Evolutionary conservation across 768 basidiomycete species (phyloP), one percentile per base, ranked within the genome.

Genomic region (Gymnopilus dilepis): DNA sequence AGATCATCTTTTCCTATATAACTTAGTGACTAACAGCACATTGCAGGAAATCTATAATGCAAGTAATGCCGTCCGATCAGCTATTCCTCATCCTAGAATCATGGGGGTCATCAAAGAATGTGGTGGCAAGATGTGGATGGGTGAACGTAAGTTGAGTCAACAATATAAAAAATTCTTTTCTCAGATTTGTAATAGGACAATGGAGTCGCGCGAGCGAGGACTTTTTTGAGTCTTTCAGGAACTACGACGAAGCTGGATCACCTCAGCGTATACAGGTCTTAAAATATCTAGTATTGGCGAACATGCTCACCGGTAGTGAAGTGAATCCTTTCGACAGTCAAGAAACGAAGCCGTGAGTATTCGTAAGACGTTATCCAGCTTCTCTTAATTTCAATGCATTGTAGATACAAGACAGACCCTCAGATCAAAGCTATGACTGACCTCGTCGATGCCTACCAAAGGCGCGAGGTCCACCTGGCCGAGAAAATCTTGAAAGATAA

Each of bases 81-180:
- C 97, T 9, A 98, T 99, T 63, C 95, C 97, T 15, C 97, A 99
- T 78, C 97, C 97, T 9, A 86, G 95, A 30, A 98, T 99, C 70
- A 96, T 98, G 91, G 97, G 97, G 42, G 94, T 99, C 54, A 99
- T 99, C 78, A 94, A 96, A 72, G 97, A 99, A 75, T 99, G 97
- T 67, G 97, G 97, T 15, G 97, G 97, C 2, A 99, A 99, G 78
- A 99, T 99, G 97, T 99, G 97, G 96, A 99, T 99, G 97, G 95
- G 94, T 60, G 97, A 99, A 82, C 92, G 97, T 91, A 74, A 21
- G 66, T 61, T 17, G n/a, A 21, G 11, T 4, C 22, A 42, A 22
- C 17, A 24, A 19, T 31, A 15, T 11, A 34, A 5, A 15, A n/a
- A 26, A 26, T 45, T 52, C 24, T 38, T 8, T 30, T 31, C 15